phyloP scores from a whole-genome alignment of 768 basidiomycete species.

The Nevesoporus exiguus region DNA sequence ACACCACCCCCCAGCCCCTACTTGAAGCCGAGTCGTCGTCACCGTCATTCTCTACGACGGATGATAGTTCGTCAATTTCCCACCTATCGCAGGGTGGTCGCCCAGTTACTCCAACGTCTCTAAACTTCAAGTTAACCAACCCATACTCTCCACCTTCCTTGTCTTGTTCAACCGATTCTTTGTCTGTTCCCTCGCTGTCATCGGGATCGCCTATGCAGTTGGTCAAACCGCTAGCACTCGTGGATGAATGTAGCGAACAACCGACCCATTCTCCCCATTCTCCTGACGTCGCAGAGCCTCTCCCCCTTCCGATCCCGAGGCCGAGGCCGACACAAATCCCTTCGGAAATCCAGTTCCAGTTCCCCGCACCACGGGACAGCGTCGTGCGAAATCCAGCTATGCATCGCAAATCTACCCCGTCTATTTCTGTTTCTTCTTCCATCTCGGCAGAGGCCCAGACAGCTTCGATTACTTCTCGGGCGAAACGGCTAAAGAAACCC shows the following conservation, averaged over 20 bases:
- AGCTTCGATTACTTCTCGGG: slow-evolving; percentile 34
- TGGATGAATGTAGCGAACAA: slow-evolving; percentile 29
- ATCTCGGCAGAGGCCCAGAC: slow-evolving; percentile 33
- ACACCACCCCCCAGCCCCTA: background rate
- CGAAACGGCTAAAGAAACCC: slow-evolving; percentile 55
- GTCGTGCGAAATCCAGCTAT: slow-evolving; percentile 30
- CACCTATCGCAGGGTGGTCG: slow-evolving; percentile 28
- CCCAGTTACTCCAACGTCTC: slow-evolving; percentile 35
- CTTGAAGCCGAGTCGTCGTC: slow-evolving; percentile 22
- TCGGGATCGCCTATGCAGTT: slow-evolving; percentile 38
- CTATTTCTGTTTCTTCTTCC: slow-evolving; percentile 32
- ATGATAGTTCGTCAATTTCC: slow-evolving; percentile 35
- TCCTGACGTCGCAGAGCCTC: slow-evolving; percentile 31
- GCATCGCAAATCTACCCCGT: slow-evolving; percentile 37
- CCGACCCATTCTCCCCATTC: slow-evolving; percentile 25
- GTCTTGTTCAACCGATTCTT: slow-evolving; percentile 58
- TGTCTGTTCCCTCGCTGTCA: slow-evolving; percentile 51
- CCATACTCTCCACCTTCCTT: slow-evolving; percentile 44
- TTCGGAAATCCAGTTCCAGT: slow-evolving; percentile 37
- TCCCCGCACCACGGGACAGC: slow-evolving; percentile 40
- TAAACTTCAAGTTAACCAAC: slow-evolving; percentile 27
- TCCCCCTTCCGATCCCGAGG: slow-evolving; percentile 25
- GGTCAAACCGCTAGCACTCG: slow-evolving; percentile 38
- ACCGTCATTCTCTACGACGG: slow-evolving; percentile 25
- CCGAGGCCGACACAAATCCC: slow-evolving; percentile 17